These are phyloP conservation scores for Cercophora samala DNA, from an alignment of 495 filamentous ascomycete genomes.

Conservation along the genomic window DNA sequence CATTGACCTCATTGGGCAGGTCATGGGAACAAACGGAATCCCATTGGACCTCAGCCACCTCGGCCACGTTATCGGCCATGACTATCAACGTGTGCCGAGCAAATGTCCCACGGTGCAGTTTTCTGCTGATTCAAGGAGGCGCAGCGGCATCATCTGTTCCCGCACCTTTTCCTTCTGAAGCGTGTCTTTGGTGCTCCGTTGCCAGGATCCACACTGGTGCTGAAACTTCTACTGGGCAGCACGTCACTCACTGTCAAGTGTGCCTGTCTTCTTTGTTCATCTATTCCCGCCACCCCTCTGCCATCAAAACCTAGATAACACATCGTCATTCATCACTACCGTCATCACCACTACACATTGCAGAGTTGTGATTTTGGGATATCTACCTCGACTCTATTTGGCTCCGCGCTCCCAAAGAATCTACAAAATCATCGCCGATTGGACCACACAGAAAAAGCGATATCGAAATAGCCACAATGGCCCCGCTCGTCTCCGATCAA, in stretches of 20 bases:
- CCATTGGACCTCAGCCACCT: constrained; percentile 6
- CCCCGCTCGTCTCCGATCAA: constrained; percentile 19
- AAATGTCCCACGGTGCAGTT: constrained; percentile 8
- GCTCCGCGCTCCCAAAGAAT: not conserved
- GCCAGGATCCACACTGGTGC: constrained; percentile 14
- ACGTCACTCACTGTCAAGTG: constrained; percentile 15
- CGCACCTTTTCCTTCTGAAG: not conserved
- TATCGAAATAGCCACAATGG: constrained; percentile 12
- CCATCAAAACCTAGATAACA: not conserved
- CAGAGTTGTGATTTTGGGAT: not conserved
- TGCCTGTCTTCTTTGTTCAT: not conserved
- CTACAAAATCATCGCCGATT: not conserved
- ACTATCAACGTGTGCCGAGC: constrained; percentile 13
- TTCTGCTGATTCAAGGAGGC: constrained; percentile 13
- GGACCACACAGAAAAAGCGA: not conserved
- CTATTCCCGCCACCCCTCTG: constrained; percentile 2
- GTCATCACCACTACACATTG: not conserved
- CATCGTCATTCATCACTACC: not conserved
- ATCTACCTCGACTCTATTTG: not conserved
- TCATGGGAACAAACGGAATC: not conserved
- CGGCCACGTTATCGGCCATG: constrained; percentile 9
- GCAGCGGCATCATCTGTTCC: constrained; percentile 6
- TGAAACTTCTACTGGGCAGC: constrained; percentile 14
- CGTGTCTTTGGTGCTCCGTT: not conserved
- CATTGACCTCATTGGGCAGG: constrained; percentile 3